Percentiles rank a stretch among this genome's conserved stretches.
These are phyloP conservation scores for Pestalotiopsis sp. DNA, from an alignment of 2,329 filamentous ascomycete species.

Conservation along the genomic window DNA sequence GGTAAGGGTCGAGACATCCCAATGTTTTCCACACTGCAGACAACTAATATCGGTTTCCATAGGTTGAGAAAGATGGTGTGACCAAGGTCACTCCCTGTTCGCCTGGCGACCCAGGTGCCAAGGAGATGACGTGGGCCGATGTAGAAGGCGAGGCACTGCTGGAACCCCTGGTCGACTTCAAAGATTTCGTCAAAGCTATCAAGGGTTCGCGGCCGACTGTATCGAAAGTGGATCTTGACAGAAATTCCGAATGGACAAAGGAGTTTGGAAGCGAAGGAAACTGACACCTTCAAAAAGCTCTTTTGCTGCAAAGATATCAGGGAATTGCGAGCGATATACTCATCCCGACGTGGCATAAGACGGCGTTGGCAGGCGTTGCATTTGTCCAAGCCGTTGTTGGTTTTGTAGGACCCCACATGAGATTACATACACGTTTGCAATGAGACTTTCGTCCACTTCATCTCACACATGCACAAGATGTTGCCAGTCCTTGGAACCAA, in stretches of 20 bases:
- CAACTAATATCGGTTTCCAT: background rate
- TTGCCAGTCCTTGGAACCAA: background rate
- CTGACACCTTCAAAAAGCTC: slow-evolving; percentile 33
- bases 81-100: slow-evolving; percentile 86
- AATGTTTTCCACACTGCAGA: background rate
- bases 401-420: background rate
- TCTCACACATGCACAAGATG: too few species aligned
- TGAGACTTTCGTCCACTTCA: background rate
- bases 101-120: slow-evolving; percentile 81
- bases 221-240: slow-evolving; percentile 78
- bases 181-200: slow-evolving; percentile 93
- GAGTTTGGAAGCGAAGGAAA: slow-evolving; percentile 92
- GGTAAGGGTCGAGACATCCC: slow-evolving; percentile 50
- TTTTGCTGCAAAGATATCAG: background rate
- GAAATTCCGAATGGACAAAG: slow-evolving; percentile 89
- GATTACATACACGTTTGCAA: background rate
- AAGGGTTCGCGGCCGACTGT: slow-evolving; percentile 89
- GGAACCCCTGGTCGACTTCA: slow-evolving; percentile 82
- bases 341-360: slow-evolving; percentile 12
- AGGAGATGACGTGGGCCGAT: slow-evolving; percentile 93
- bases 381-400: background rate
- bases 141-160: slow-evolving; percentile 82
- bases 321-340: slow-evolving; percentile 64
- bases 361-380: slow-evolving; percentile 9
- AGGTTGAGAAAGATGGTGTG: slow-evolving; percentile 71